Evolutionary conservation across 352 stramenopile species (phyloP), one percentile per base, ranked within the genome.

Genomic region (Phytophthora foliorum): DNA sequence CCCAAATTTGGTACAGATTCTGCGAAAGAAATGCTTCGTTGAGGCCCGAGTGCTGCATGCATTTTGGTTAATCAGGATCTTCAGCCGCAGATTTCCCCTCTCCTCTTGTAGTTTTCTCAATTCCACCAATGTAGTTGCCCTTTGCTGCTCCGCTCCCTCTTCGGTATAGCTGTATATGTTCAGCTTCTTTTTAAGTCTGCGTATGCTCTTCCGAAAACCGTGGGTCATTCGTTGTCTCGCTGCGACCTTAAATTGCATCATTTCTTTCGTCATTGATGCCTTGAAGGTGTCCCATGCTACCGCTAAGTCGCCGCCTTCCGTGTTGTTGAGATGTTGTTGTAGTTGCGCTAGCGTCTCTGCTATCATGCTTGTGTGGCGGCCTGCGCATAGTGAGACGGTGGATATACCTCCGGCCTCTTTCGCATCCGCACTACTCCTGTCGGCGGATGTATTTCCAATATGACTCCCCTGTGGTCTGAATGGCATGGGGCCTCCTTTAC

Each of bases 1-100:
- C 1, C 57, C 45, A 13, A 21, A 57, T 22, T 50, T 56, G 0
- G 57, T 57, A 17, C 57, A 36, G 0, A 65, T 50, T 7, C 57
- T 17, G 1, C 27, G 4, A 16, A 51, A 65, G 3, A 65, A 65
- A 29, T 29, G 17, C 19, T 22, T 38, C 2, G 57, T 65, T 0
- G 45, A 50, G 10, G 32, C 24, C 24, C 48, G 36, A 2, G 57
- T 25, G 42, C 22, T 64, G 19, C 57, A 61, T 4, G 54, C 36
- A 29, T 39, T 36, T 5, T 59, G 21, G 9, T 22, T 32, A n/a
- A 55, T 29, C 16, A 56, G 38, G 5, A 48, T 25, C 4, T 32
- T 0, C 41, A 22, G 31, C 45, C 45, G 38, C 9, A 36, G 4
- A n/a, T 22, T 22, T 24, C 16, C 17, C 4, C 52, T 3, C 22